Conservation (phyloP, 306 rosid genomes). For the Cicer cuneatum region DNA sequence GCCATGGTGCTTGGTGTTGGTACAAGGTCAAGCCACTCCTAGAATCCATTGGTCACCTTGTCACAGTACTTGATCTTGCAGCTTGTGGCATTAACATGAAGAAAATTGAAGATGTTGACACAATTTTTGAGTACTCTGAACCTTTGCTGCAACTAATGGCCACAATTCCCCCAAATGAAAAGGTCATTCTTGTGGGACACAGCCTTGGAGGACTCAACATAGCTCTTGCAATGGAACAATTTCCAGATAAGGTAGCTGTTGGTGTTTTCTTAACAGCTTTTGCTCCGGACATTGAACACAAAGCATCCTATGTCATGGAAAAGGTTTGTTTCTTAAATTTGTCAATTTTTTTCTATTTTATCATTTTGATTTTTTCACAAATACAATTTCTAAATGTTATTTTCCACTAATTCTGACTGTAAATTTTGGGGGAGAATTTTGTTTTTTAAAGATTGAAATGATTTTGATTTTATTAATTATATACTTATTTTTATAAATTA, state of each 20-base stretch:
- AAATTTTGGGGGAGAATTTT: too few relatives aligned
- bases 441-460: too few relatives aligned
- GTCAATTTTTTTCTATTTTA: background rate
- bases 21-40: conserved; percentile 69
- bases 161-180: conserved; percentile 50
- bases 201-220: conserved; percentile 73
- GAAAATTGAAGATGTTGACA: conserved; percentile 54
- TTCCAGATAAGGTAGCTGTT: conserved; percentile 55
- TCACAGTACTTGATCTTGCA: conserved; percentile 59
- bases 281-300: conserved; percentile 59
- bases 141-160: conserved; percentile 62
- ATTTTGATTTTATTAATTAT: background rate
- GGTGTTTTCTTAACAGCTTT: conserved; percentile 73
- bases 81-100: conserved; percentile 61
- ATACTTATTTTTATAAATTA: too few relatives aligned
- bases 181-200: conserved; percentile 75
- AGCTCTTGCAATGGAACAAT: conserved; percentile 70
- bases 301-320: conserved; percentile 58
- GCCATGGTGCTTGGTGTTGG: conserved; percentile 90
- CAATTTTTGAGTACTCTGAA: conserved; percentile 52
- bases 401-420: too few relatives aligned
- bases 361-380: too few relatives aligned
- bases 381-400: too few relatives aligned
- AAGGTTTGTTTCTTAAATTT: conserved; percentile 49
- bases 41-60: conserved; percentile 63